Evolutionary conservation across 345 rosid species (phyloP).

Genomic region (Rhodomyrtus tomentosa): DNA sequence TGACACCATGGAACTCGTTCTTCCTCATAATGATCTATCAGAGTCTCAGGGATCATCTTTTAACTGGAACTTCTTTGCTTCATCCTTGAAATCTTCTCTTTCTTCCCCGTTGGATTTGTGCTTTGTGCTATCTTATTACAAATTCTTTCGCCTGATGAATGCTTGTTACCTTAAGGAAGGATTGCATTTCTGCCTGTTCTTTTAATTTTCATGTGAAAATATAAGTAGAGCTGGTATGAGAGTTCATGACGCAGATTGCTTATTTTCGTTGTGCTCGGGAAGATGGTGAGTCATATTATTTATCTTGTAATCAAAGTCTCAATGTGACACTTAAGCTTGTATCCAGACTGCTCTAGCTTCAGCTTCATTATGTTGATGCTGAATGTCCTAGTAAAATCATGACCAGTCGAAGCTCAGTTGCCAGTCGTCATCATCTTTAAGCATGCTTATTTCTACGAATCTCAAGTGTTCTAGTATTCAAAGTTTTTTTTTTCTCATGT

Average conservation of each 20-base stretch:
- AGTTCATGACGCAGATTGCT: background rate
- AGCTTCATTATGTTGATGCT: background rate
- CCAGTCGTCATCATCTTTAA: background rate
- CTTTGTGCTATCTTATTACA: background rate
- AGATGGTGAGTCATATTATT: background rate
- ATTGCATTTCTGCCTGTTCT: background rate
- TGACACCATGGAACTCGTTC: background rate
- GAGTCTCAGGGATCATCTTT: background rate
- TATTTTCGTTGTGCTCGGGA: background rate
- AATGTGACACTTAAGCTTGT: background rate
- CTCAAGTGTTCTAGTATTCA: background rate
- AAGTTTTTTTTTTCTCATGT: background rate
- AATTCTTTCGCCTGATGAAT: background rate
- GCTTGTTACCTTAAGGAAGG: background rate
- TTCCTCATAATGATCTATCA: background rate
- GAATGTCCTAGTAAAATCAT: background rate
- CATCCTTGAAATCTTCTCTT: background rate
- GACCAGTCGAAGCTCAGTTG: background rate
- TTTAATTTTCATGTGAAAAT: background rate
- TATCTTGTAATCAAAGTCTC: background rate
- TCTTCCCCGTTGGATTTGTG: background rate
- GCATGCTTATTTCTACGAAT: background rate
- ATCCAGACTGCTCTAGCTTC: background rate
- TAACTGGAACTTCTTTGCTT: background rate
- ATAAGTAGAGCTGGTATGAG: background rate